Base-by-base conservation (phyloP, 768 basidiomycete genomes). In the Trametes cubensis region DNA sequence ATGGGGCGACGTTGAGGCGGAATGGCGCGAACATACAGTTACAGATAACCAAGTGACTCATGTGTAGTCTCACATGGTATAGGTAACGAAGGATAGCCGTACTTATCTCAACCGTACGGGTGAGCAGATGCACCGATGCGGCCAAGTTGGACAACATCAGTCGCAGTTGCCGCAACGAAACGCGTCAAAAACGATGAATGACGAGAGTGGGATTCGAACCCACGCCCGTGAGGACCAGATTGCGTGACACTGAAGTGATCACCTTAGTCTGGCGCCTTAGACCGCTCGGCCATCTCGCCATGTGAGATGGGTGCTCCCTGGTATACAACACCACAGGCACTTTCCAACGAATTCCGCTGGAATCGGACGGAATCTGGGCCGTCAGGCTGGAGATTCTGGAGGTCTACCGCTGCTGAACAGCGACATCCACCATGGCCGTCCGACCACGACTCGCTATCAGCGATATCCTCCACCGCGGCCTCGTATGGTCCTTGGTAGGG, bases 211-310 rank as follows among this genome's bases (percentile, higher is more conserved):
- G 79, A 79, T 79, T 80, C 78, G 79, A 80, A 80, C 79, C 79
- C 79, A 76, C 79, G 79, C 79, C 78, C 76, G 77, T 77, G 77
- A 75, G 75, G 77, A 79, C 77, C 72, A 74, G 74, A 76, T 75
- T 34, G 34, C 34, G 34, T 34, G 34, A 34, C 34, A 34, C 34
- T 34, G 34, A 34, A 34, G 34, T 34, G 34, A 34, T 10, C 34
- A 47, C 34, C 63, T 61, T 64, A 60, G 85, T 88, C 86, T 89
- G 85, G 85, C 88, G 87, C 88, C 88, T 89, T 88, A 86, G 87
- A 89, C 87, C 87, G 86, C 87, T 89, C 88, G 87, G 88, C 87
- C 87, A 89, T 88, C 85, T 87, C 83, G 63, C 71, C 71, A 60
- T 70, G 25, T 15, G 14, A 6, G 26, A 39, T 11, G 38, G 11